Conservation (phyloP, 805 yeast genomes). For the Lipomyces mesembrius region DNA sequence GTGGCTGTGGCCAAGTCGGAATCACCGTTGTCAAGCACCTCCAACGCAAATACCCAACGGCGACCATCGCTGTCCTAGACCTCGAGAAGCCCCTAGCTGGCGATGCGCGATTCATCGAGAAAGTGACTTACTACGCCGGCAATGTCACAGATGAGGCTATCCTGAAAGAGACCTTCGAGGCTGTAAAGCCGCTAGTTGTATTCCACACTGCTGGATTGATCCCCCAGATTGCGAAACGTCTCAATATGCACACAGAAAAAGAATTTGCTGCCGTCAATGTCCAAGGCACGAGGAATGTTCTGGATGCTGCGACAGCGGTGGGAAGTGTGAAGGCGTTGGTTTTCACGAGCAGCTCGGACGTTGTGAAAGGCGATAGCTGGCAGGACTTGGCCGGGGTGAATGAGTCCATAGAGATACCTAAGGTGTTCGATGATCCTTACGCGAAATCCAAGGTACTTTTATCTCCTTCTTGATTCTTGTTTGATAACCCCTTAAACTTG, state of each 20-base stretch:
- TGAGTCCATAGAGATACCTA: background rate
- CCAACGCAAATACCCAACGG: too few species aligned
- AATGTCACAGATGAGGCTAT: too few species aligned
- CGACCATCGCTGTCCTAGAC: too few species aligned
- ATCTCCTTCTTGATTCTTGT: background rate
- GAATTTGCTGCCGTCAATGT: background rate
- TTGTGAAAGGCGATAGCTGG: background rate
- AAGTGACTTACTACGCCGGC: too few species aligned
- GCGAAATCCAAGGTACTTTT: background rate
- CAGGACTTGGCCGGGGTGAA: conserved; percentile 1
- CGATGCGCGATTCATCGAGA: too few species aligned
- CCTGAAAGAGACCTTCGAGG: too few species aligned
- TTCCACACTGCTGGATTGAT: background rate
- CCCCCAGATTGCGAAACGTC: background rate
- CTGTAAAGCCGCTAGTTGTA: background rate
- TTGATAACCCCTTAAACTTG: too few species aligned
- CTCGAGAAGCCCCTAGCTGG: too few species aligned
- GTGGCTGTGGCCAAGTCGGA: too few species aligned
- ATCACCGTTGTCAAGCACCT: too few species aligned
- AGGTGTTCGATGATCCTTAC: background rate
- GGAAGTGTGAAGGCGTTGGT: background rate
- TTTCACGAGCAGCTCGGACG: background rate
- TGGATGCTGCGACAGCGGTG: background rate
- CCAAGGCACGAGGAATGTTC: background rate
- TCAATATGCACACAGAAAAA: background rate